Base-by-base conservation (phyloP, 441 rosid genomes). In the Kokia cookei region DNA sequence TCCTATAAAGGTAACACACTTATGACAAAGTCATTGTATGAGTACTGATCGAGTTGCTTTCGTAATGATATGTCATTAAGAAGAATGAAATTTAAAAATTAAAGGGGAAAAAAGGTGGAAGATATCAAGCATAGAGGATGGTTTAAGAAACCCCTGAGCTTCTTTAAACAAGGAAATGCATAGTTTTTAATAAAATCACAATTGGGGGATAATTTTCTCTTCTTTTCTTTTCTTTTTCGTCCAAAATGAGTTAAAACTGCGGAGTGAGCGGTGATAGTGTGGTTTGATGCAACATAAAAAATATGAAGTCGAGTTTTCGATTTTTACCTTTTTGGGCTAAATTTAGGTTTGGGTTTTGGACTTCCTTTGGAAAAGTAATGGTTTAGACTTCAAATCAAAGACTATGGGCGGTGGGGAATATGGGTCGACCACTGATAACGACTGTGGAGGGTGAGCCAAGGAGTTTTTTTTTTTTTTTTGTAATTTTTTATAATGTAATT, bases 121-220 rank as follows among this genome's bases (percentile, higher is more conserved):
- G 42, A 43, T 71, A 61, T 32, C 61, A 35, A 48, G n/a, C 60
- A 45, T 5, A 69, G 26, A 45, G 27, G 47, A 24, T 9, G 32
- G 35, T 13, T 9, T 67, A 50, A 13, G 42, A 69, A 69, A 74
- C 26, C 47, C 82, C 84, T 82, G 82, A 78, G 76, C 65, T 50
- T 47, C 47, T 61, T 61, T 24, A 6, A 53, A 59, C 37, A 24
- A 37, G 65, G 4, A 72, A 72, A 72, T 72, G 66, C 47, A 13
- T 10, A n/a, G 29, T 22, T 22, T 65, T 50, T 32, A 26, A 43
- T 22, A 45, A 74, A 47, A 58, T 65, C 22, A 2, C 61, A 26
- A 51, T 40, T 14, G 27, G 42, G 65, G n/a, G 15, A 60, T 22
- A 12, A 60, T 22, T 35, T 62, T 35, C 40, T 2, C 2, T 54